phyloP scores from a whole-genome alignment of 306 rosid species.

The Acmispon strigosus region DNA sequence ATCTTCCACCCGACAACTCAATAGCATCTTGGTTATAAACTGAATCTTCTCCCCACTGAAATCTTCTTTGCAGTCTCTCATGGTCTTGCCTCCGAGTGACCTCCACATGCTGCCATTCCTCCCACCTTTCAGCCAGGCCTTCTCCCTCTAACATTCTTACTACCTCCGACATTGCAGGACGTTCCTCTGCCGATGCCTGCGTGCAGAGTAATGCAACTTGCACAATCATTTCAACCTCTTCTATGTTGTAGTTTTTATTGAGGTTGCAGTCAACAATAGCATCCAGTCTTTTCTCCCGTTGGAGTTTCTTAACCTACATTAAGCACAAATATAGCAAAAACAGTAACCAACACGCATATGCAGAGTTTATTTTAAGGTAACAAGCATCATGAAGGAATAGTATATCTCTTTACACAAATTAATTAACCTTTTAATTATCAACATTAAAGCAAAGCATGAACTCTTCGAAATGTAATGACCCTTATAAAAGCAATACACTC shows the following conservation, averaged over 20 bases:
- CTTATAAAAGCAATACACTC: background rate
- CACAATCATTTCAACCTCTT: conserved; percentile 80
- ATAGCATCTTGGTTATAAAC: conserved; percentile 71
- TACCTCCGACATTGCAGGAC: conserved; percentile 89
- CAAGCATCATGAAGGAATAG: background rate
- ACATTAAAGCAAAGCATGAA: background rate
- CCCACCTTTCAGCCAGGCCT: conserved; percentile 93
- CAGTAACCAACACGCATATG: background rate
- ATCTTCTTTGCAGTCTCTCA: conserved; percentile 70
- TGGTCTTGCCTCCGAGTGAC: conserved; percentile 63
- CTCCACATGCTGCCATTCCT: conserved; percentile 78
- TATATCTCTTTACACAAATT: background rate
- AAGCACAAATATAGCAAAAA: background rate
- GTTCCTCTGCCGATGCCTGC: conserved; percentile 72
- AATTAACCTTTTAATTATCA: background rate
- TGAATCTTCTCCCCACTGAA: conserved; percentile 81
- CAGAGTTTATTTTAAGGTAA: conserved; percentile 6
- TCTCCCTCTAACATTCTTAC: conserved; percentile 95
- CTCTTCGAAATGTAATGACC: background rate
- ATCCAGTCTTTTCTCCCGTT: conserved; percentile 58
- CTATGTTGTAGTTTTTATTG: conserved; percentile 36
- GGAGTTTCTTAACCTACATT: conserved; percentile 73
- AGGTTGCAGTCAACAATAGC: conserved; percentile 70
- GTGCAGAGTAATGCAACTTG: conserved; percentile 87
- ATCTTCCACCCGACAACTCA: conserved; percentile 83